A percentile compares a stretch with the other conserved stretches of the same genome.
Evolutionary conservation across 2,329 filamentous ascomycete species (phyloP).

Genomic region (Xylaria sp.): DNA sequence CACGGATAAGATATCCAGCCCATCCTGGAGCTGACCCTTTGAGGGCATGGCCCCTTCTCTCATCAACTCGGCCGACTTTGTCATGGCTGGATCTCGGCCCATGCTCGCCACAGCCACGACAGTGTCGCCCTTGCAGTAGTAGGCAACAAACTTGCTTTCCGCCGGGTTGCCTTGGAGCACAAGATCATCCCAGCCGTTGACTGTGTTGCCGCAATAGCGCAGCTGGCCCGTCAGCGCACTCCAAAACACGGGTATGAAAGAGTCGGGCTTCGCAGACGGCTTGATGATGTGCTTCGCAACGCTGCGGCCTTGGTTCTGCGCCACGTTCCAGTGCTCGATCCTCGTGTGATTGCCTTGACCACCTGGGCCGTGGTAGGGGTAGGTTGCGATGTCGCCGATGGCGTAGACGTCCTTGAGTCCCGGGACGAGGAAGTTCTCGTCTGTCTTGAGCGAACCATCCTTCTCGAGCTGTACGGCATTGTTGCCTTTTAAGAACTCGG

Average conservation of each 20-base stretch:
- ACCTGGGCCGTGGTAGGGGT: constrained; percentile 91
- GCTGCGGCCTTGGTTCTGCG: constrained; percentile 87
- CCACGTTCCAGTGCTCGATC: constrained; percentile 99
- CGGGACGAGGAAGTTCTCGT: constrained; percentile 80
- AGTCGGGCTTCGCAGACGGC: constrained; percentile 68
- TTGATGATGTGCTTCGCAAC: constrained; percentile 82
- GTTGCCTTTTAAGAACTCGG: constrained; percentile 82
- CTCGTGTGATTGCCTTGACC: constrained; percentile 77
- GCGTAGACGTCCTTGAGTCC: constrained; percentile 88
- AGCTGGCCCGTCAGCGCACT: constrained; percentile 89
- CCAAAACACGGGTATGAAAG: constrained; percentile 97
- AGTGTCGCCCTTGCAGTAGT: constrained; percentile 85
- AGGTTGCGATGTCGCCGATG: constrained; percentile 93
- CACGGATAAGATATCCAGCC: constrained; percentile 60
- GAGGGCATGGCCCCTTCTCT: constrained; percentile 80
- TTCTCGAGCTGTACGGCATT: constrained; percentile 74
- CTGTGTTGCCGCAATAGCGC: constrained; percentile 91
- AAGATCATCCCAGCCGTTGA: constrained; percentile 84
- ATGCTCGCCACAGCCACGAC: constrained; percentile 92
- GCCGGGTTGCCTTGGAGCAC: constrained; percentile 80
- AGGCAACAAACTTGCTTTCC: constrained; percentile 86
- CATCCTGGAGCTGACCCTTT: constrained; percentile 79
- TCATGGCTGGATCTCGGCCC: constrained; percentile 88
- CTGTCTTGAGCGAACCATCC: constrained; percentile 86
- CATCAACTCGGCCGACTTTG: constrained; percentile 87